These are phyloP conservation scores for Xylaria sp. DNA, from an alignment of 2,329 filamentous ascomycete species.

Conservation along the genomic window DNA sequence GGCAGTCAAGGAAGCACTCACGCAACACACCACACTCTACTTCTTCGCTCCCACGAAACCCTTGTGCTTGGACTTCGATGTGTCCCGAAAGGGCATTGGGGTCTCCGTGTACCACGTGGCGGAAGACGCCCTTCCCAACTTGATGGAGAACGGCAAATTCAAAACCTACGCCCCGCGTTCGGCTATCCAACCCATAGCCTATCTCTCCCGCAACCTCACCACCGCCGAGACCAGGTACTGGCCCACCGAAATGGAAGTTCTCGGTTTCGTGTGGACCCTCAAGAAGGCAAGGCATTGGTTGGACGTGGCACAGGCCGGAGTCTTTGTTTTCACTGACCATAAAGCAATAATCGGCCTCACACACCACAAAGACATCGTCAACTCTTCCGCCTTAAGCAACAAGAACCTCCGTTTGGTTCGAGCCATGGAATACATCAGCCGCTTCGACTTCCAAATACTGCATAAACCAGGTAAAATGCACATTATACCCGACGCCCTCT, in stretches of 20 bases:
- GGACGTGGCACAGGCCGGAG: not conserved
- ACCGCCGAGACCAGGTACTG: not conserved
- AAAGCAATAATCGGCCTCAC: conserved; percentile 5
- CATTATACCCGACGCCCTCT: conserved; percentile 11
- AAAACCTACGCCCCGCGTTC: not conserved
- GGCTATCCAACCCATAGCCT: not conserved
- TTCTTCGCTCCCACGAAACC: not conserved
- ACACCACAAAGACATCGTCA: not conserved
- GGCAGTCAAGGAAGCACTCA: not conserved
- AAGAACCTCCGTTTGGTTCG: conserved; percentile 4
- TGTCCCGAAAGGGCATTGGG: too few species aligned
- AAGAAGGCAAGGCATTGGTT: conserved; percentile 4
- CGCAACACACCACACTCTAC: not conserved
- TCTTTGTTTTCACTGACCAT: conserved; percentile 9
- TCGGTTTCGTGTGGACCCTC: conserved; percentile 6
- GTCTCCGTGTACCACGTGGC: too few species aligned
- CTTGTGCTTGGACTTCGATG: too few species aligned
- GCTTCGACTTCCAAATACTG: not conserved
- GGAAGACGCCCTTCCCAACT: too few species aligned
- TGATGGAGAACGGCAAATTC: not conserved
- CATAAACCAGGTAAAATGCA: conserved; percentile 7
- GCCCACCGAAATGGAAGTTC: conserved; percentile 5
- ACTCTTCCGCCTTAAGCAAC: conserved; percentile 5
- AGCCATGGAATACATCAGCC: conserved; percentile 10
- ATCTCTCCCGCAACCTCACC: not conserved